Evolutionary conservation across 2,329 filamentous ascomycete species (phyloP).

Genomic region (Madurella fahalii): DNA sequence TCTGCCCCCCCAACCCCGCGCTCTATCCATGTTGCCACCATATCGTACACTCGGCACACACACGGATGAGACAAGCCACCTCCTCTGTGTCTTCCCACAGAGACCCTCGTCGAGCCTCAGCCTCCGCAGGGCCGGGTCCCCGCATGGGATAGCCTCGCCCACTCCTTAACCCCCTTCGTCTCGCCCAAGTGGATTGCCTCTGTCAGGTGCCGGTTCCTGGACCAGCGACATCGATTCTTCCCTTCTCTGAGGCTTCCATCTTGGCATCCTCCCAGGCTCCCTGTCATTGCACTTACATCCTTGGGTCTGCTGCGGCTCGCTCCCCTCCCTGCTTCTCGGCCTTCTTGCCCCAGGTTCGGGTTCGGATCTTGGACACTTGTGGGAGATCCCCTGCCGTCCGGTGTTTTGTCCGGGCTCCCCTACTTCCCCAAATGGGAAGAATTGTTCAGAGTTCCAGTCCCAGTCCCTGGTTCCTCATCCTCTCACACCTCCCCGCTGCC

Average conservation of each 20-base stretch:
- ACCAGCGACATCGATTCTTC: conserved; percentile 10
- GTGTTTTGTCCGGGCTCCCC: conserved; percentile 24
- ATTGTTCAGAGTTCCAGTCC: conserved; percentile 14
- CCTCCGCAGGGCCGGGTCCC: conserved; percentile 19
- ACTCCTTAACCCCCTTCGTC: conserved; percentile 17
- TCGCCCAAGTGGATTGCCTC: conserved; percentile 16
- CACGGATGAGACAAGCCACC: conserved; percentile 38
- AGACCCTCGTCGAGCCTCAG: conserved; percentile 18
- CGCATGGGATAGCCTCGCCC: conserved; percentile 15
- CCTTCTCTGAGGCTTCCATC: conserved; percentile 11
- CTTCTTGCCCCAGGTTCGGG: conserved; percentile 1
- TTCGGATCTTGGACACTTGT: conserved; percentile 15
- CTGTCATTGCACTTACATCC: conserved; percentile 3
- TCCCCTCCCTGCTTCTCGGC: not conserved
- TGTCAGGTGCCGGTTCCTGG: conserved; percentile 11
- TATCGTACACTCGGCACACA: conserved; percentile 22
- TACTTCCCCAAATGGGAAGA: conserved; percentile 29
- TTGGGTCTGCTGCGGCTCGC: conserved; percentile 2
- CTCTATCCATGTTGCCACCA: conserved; percentile 17
- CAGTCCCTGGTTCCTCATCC: conserved; percentile 22
- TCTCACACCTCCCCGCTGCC: conserved; percentile 30
- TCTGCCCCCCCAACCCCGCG: not conserved
- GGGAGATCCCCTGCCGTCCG: conserved; percentile 15
- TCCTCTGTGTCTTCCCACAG: conserved; percentile 30
- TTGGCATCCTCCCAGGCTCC: conserved; percentile 1